Evolutionary conservation across 768 basidiomycete species (phyloP).

Genomic region (Cytidiella melzeri): DNA sequence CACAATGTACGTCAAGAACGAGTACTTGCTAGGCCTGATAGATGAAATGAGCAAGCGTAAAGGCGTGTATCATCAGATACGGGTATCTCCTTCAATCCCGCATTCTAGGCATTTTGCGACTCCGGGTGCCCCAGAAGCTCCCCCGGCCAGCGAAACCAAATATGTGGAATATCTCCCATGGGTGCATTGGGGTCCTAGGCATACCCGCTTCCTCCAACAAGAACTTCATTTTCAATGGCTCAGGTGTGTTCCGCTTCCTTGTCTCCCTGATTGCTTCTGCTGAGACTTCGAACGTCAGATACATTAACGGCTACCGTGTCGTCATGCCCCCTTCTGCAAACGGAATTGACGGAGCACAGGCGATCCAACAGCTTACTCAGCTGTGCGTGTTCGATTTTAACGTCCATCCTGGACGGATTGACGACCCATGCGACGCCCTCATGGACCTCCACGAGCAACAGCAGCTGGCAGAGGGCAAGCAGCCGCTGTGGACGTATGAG

Average conservation of each 20-base stretch:
- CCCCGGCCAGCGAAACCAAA: not conserved
- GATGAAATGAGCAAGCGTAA: not conserved
- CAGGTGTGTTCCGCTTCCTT: constrained; percentile 21
- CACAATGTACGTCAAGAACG: constrained; percentile 30
- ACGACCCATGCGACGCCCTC: constrained; percentile 12
- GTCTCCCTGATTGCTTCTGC: too few species aligned
- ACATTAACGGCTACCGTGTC: constrained; percentile 38
- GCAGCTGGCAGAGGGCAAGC: not conserved
- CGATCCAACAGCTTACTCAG: constrained; percentile 17
- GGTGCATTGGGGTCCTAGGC: constrained; percentile 33
- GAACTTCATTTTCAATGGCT: constrained; percentile 33
- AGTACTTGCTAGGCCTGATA: constrained; percentile 20
- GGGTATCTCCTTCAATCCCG: not conserved
- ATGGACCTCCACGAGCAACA: not conserved
- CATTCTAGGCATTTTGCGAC: not conserved
- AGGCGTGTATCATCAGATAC: not conserved
- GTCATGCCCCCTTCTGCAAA: constrained; percentile 17
- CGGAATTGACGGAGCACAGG: constrained; percentile 11
- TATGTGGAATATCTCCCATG: constrained; percentile 22
- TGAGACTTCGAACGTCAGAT: constrained; percentile 20
- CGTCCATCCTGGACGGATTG: constrained; percentile 19
- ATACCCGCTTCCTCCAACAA: constrained; percentile 29
- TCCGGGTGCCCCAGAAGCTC: not conserved
- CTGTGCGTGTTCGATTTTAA: constrained; percentile 27
- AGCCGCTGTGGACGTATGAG: not conserved